phyloP scores from a whole-genome alignment of 1,139 yeast genomes.

The Keqinozyma sinolaborantium region DNA sequence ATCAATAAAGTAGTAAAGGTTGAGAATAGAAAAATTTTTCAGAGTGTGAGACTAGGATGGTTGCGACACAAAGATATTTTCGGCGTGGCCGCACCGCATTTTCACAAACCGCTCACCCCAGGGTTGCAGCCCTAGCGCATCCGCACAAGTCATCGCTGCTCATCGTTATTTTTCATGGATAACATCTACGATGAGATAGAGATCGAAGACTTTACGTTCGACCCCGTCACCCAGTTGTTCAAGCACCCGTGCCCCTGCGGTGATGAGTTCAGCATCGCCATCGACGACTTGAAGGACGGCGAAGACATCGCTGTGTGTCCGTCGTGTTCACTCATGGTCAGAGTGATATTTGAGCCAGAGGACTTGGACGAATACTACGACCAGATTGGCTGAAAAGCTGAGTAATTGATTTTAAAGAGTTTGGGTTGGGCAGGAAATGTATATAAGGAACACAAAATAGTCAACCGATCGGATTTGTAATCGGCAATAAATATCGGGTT shows the following conservation, averaged over 20 bases:
- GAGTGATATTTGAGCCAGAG: constrained; percentile 75
- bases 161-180: constrained; percentile 36
- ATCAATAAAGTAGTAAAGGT: constrained; percentile 10
- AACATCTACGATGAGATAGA: constrained; percentile 90
- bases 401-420: no score
- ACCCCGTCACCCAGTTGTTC: constrained; percentile 72
- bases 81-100: neutral
- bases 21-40: neutral
- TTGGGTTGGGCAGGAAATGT: no score
- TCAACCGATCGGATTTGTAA: no score
- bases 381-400: no score
- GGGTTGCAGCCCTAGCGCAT: constrained; percentile 5
- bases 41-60: neutral
- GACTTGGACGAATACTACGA: constrained; percentile 36
- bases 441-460: no score
- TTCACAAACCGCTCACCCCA: neutral
- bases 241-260: constrained; percentile 99
- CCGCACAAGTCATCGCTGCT: neutral
- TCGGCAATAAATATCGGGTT: no score
- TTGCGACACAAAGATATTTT: neutral
- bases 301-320: constrained; percentile 97
- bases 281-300: constrained; percentile 87
- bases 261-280: constrained; percentile 80
- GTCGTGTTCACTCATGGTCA: constrained; percentile 89
- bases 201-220: constrained; percentile 94